A percentile compares a stretch with the other conserved stretches of the same genome.
These are phyloP conservation scores for Xylariales sp. DNA, from an alignment of 2,329 filamentous ascomycete species.

Conservation along the genomic window DNA sequence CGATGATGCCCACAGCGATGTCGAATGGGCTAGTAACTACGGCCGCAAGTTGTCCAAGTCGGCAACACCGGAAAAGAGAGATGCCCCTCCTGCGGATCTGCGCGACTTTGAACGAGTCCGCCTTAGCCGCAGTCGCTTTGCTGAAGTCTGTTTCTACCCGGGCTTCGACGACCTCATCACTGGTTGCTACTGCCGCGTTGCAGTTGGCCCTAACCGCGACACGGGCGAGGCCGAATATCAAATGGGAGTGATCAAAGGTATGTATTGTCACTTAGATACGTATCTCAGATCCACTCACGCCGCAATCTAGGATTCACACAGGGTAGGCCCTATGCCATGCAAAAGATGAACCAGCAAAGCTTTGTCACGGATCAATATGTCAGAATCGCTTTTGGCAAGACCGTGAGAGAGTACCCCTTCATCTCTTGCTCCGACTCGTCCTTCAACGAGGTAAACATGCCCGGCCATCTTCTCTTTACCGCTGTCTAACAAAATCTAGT, in stretches of 20 bases:
- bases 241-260: conserved; percentile 88
- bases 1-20: conserved; percentile 79
- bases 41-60: conserved; percentile 61
- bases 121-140: conserved; percentile 86
- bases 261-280: conserved; percentile 33
- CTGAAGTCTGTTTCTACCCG: conserved; percentile 92
- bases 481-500: conserved; percentile 57
- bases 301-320: conserved; percentile 73
- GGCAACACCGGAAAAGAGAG: conserved; percentile 67
- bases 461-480: not conserved
- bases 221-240: conserved; percentile 81
- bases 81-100: conserved; percentile 77
- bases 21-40: conserved; percentile 75
- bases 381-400: conserved; percentile 82
- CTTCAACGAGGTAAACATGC: conserved; percentile 77
- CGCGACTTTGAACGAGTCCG: conserved; percentile 86
- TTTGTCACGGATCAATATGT: conserved; percentile 90
- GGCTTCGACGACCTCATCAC: conserved; percentile 84
- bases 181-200: conserved; percentile 87
- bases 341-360: conserved; percentile 76
- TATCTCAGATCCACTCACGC: conserved; percentile 42
- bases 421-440: conserved; percentile 86
- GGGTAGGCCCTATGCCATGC: conserved; percentile 86
- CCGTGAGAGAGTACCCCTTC: conserved; percentile 88
- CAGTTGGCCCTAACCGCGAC: conserved; percentile 81